Conservation (phyloP, 73 alveolate species). For the Uronychia setigera region DNA sequence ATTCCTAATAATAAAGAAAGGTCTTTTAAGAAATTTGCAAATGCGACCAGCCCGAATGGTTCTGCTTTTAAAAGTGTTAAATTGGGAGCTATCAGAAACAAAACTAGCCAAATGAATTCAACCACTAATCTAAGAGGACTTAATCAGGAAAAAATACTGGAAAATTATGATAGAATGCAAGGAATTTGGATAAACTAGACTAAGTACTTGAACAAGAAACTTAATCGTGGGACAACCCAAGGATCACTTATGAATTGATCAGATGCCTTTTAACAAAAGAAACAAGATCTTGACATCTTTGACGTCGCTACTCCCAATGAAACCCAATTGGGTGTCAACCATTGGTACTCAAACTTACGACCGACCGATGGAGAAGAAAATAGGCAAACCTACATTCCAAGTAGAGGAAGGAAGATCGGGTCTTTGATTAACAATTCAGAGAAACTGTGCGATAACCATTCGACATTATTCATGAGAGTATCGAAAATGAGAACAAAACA, state of each 20-base stretch:
- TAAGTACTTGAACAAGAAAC: neutral
- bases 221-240: neutral
- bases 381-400: neutral
- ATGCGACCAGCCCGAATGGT: no score
- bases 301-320: neutral
- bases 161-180: neutral
- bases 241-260: neutral
- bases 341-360: neutral
- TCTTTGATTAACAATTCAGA: neutral
- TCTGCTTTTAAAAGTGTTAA: no score
- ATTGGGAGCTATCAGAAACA: no score
- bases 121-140: neutral
- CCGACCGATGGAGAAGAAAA: neutral
- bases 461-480: neutral
- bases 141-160: neutral
- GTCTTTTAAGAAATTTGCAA: neutral
- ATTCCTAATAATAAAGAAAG: neutral
- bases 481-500: neutral
- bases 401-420: neutral
- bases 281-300: neutral
- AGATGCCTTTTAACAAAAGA: neutral
- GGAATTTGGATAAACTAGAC: neutral
- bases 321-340: constrained; percentile 1
- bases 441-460: neutral
- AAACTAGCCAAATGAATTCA: neutral